Conservation (phyloP, 2,329 filamentous ascomycete species). For the Cladosporium sphaerospermum region DNA sequence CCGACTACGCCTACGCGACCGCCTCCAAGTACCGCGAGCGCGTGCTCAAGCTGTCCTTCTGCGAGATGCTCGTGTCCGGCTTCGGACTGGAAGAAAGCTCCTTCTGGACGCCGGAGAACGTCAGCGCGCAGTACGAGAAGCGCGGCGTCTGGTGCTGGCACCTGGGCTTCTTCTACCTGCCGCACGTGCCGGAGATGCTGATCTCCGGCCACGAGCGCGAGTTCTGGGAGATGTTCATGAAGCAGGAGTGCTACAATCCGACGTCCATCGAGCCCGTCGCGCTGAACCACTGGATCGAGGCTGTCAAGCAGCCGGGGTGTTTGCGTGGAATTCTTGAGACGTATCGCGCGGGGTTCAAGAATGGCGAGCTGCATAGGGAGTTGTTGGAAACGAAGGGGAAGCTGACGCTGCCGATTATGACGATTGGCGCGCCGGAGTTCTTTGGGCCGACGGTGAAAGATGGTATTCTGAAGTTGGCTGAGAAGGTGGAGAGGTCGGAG, state of each 20-base stretch:
- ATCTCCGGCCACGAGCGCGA: slow-evolving; percentile 34
- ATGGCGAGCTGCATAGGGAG: slow-evolving; percentile 27
- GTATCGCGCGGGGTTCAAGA: slow-evolving; percentile 30
- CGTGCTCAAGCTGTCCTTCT: slow-evolving; percentile 27
- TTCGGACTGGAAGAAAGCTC: slow-evolving; percentile 28
- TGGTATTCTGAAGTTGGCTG: slow-evolving; percentile 26
- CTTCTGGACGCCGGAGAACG: slow-evolving; percentile 29
- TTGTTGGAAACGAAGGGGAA: slow-evolving; percentile 23
- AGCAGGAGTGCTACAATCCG: slow-evolving; percentile 36
- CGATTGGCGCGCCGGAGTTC: slow-evolving; percentile 32
- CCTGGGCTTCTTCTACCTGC: slow-evolving; percentile 31
- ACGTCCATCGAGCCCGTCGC: slow-evolving; percentile 30
- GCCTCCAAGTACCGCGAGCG: slow-evolving; percentile 28
- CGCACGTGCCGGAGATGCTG: slow-evolving; percentile 36
- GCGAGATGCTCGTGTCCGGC: slow-evolving; percentile 32
- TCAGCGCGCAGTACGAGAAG: slow-evolving; percentile 27
- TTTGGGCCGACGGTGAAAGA: slow-evolving; percentile 30
- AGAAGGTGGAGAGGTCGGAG: slow-evolving; percentile 26
- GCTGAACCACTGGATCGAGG: slow-evolving; percentile 30
- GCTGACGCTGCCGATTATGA: slow-evolving; percentile 29
- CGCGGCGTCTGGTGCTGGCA: slow-evolving; percentile 34
- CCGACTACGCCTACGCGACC: slow-evolving; percentile 32
- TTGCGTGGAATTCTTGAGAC: slow-evolving; percentile 32
- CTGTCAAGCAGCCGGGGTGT: slow-evolving; percentile 28
- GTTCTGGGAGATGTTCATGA: slow-evolving; percentile 38